These are phyloP conservation scores for Platanus orientalis DNA, from an alignment of 164 flowering plant genomes.

Conservation along the genomic window DNA sequence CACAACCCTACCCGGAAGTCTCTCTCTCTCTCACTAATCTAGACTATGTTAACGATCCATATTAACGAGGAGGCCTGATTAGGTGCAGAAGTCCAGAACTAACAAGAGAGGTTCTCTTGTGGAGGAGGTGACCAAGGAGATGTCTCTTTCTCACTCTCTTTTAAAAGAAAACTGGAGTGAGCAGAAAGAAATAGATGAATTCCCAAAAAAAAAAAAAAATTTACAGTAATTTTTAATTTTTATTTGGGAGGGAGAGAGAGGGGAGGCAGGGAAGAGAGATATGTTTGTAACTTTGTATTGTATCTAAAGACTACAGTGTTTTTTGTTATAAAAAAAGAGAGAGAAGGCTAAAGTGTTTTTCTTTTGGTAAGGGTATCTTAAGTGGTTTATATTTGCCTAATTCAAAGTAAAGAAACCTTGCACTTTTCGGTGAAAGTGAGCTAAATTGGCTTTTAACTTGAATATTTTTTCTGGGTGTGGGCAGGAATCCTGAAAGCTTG, in stretches of 20 bases:
- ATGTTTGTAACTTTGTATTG: too few relatives aligned
- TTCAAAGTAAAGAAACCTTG: constrained; percentile 35
- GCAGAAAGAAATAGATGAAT: constrained; percentile 29
- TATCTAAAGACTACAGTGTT: too few relatives aligned
- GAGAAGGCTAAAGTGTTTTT: too few relatives aligned
- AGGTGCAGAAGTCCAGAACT: too few relatives aligned
- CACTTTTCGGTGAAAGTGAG: constrained; percentile 71
- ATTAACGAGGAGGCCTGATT: not conserved
- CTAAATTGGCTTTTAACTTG: constrained; percentile 22
- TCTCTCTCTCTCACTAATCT: constrained; percentile 3
- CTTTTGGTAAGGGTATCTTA: constrained; percentile 17
- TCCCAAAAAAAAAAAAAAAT: too few relatives aligned
- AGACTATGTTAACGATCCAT: not conserved
- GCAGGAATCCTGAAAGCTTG: constrained; percentile 50
- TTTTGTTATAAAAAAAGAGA: too few relatives aligned
- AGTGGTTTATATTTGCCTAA: constrained; percentile 28
- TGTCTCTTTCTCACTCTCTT: constrained; percentile 10
- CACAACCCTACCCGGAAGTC: constrained; percentile 1
- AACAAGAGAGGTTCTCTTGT: not conserved
- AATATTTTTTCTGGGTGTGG: constrained; percentile 15
- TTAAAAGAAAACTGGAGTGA: constrained; percentile 15
- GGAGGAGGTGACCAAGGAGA: too few relatives aligned
- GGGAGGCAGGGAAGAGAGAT: constrained; percentile 24
- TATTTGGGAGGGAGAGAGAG: too few relatives aligned
- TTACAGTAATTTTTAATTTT: too few relatives aligned